Base-by-base conservation (phyloP, 2,329 filamentous ascomycete genomes). In the Ophiostoma triangulosporum region DNA sequence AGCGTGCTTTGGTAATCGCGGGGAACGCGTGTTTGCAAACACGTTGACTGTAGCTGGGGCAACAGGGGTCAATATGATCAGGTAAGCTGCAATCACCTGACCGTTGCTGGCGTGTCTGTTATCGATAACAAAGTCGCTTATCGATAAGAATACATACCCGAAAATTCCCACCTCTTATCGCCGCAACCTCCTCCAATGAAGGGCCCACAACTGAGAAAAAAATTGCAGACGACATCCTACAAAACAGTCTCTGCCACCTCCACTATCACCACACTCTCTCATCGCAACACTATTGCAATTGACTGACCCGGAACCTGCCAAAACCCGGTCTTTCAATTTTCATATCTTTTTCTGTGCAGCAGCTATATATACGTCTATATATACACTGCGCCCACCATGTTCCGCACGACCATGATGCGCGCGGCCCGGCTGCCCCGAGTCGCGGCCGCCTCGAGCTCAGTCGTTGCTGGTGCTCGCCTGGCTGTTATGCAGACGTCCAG, bases 21-120 rank as follows among this genome's bases (percentile, higher is more conserved):
- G 58, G 55, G 53, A 55, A 57, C 57, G 57, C 57, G 57, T 57
- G 52, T 55, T 56, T 57, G 53, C 46, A 56, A 60, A 60, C 54
- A 60, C 54, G 54, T 51, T 17, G 53, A 60, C 58, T 56, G 57
- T 58, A 57, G 56, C 54, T 50, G n/a, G 55, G 56, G 58, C 58
- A 60, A 60, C 58, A 57, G 20, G 15, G 26, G 17, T 22, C 3
- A 0, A 14, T 20, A 48, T 27, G 6, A 29, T 54, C 38, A 51
- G 14, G 9, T 40, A 43, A 43, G 3, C 20, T 6, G 7, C 9
- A 7, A 40, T 33, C 38, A 53, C 51, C 22, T 53, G 48, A 32
- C 32, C 1, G 5, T 3, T 0, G 17, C 3, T 22, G 14, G 15
- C 29, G 7, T 17, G 24, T 20, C 33, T 29, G 26, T 52, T 24